phyloP scores from a whole-genome alignment of 805 yeast genomes.

The Debaryomyces hansenii region DNA sequence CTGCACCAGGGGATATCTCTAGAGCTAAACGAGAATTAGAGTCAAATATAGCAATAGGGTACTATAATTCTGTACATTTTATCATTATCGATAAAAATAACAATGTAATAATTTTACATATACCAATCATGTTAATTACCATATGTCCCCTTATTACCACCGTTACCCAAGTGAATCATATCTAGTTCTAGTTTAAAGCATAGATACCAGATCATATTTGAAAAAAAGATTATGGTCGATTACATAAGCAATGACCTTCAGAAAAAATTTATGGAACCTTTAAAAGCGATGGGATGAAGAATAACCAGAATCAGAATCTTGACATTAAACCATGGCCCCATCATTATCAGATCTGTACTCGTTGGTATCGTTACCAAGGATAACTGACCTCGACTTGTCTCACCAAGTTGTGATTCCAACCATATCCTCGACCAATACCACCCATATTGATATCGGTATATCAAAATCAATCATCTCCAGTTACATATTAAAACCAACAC shows the following conservation, averaged over 20 bases:
- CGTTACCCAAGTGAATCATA: too few species aligned
- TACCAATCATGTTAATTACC: too few species aligned
- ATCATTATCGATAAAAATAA: too few species aligned
- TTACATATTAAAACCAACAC: constrained; percentile 54
- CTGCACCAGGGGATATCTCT: too few species aligned
- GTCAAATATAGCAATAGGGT: too few species aligned
- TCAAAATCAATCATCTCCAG: constrained; percentile 54
- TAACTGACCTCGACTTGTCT: constrained; percentile 25
- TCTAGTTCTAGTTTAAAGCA: too few species aligned
- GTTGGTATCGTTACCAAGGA: constrained; percentile 32
- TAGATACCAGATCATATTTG: too few species aligned
- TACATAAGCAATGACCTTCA: background rate
- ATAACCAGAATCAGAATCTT: background rate
- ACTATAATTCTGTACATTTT: too few species aligned
- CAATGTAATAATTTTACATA: too few species aligned
- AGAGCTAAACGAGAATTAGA: too few species aligned
- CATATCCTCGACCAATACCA: constrained; percentile 21
- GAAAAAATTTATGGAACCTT: background rate
- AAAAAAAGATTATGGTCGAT: background rate
- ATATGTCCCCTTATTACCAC: too few species aligned
- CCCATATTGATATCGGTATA: constrained; percentile 49
- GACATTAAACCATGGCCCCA: constrained; percentile 6
- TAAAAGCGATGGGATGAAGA: background rate
- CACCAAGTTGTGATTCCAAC: constrained; percentile 24
- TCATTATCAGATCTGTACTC: constrained; percentile 31